Evolutionary conservation across 169 alveolate genomes (phyloP), one percentile per base, ranked within the genome.

Genomic region (Eimeria acervulina): DNA sequence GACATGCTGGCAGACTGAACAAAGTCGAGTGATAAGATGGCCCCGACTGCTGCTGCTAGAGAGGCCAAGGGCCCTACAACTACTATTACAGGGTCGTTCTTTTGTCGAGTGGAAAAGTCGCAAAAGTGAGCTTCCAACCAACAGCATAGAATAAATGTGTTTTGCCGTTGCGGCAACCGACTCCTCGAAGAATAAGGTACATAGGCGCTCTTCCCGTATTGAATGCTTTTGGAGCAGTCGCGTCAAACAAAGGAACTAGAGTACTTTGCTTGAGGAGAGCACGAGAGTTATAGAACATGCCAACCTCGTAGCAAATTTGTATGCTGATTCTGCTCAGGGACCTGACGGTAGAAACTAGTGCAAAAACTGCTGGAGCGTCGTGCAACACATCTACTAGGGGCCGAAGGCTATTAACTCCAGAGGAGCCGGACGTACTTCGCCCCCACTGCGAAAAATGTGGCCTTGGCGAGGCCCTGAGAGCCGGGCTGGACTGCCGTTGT

Each of bases 401-500:
- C 21, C 93, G 93, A 23, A 51, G 36, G 59, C 78, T 85, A 68
- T 33, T 85, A 80, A 55, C 80, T 6, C 72, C 93, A 36, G 93
- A 85, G 44, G 93, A 59, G 52, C 93, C 93, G n/a, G 78, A 85
- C n/a, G 78, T 85, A n/a, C 93, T 85, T 8, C 78, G 93, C 44
- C 93, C 93, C 55, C 93, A 85, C 93, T 85, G 93, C 61, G 93
- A 85, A 36, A 85, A 85, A 42, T 85, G 93, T 70, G 93, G 93
- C 59, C 59, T 23, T 59, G 93, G 93, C 80, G 93, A 85, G 78
- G 93, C 93, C 17, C 36, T 85, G 74, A 85, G 93, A 59, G 80
- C 93, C 38, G 93, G 93, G 33, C 93, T 85, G 80, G 93, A 85
- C 93, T 85, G 93, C 93, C 93, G 93, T 31, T 85, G 93, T 80